Evolutionary conservation across 2,329 filamentous ascomycete genomes (phyloP), one percentile per base, ranked within the genome.

Genomic region (Cytospora leucostoma): DNA sequence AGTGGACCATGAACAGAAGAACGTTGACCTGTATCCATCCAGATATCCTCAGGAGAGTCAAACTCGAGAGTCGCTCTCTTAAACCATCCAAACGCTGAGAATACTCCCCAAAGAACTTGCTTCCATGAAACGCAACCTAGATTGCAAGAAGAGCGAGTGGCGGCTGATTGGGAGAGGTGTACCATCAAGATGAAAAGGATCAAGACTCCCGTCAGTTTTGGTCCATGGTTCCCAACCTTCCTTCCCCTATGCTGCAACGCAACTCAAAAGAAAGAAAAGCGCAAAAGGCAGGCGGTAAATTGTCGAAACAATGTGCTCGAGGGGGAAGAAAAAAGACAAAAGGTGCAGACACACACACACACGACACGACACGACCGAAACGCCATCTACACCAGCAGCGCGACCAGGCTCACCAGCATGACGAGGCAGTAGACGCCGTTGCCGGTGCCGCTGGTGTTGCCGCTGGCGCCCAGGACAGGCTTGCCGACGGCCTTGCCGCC

Each of bases 381-480:
- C 55, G 15, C 50, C 2, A 17, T 37, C 71, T 71, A 79, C 60
- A 77, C 65, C 53, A 73, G 63, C 47, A 75, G 71, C 70, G 75
- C 71, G 56, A 76, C 66, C 53, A 69, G n/a, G 13, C 73, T 73
- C 44, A 76, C 63, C 59, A 78, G 67, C 73, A 79, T 73, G 66
- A 78, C 67, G 44, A 71, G 67, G 65, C 73, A 76, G 49, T 57
- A 62, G 19, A 72, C 71, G 33, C 77, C 68, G 61, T 73, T 72
- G 64, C 73, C 71, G 21, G 70, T 69, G 59, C 72, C 71, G 61
- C 72, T 69, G 63, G 71, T 70, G 57, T 70, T 75, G 61, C 70
- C 71, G 62, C 71, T 73, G 37, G 70, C 71, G 49, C 68, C 68
- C 49, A 65, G 27, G 27, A 27, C 15, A 3, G 63, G 63, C 56